Base-by-base conservation (phyloP, 2,329 filamentous ascomycete genomes). In the Neopestalotiopsis clavispora region DNA sequence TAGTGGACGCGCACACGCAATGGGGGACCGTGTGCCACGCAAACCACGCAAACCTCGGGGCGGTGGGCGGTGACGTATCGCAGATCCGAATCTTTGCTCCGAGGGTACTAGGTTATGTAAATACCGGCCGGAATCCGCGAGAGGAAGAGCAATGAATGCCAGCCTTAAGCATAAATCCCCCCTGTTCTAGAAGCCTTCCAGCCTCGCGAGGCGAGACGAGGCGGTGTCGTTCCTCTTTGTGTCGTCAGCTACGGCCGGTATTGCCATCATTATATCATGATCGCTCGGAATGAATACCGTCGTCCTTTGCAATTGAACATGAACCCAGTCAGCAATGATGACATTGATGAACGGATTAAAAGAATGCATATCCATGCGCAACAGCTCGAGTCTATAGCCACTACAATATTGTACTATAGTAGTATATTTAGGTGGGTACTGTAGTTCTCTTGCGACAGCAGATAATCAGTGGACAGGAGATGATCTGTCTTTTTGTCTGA, bases 391-490 rank as follows among this genome's bases (percentile, higher is more conserved):
- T 30, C 30, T 34, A 62, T 62, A 30, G 59, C 6, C 17, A 62
- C 13, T 38, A 20, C 14, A 20, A n/a, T 13, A 14, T 30, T 52
- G 40, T 45, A 65, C 34, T 38, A 38, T 38, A 28, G 23, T 28
- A 28, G 23, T 28, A 38, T 38, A 38, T 38, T 38, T 10, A 3
- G 10, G 34, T 40, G 45, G 40, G 14, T 52, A 38, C 40, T 34
- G 38, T 56, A 40, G 17, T 63, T 28, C 60, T 63, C 28, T 63
- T 9, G 60, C 20, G 40, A 40, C 62, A 65, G 38, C 63, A 66
- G 40, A 32, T 7, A 38, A 45, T 64, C 63, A 67, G 65, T 32
- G 69, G 69, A 72, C 71, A 67, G 61, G 69, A 66, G 68, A 70
- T 69, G 66, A 70, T 60, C 38, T 66, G 34, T 68, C 68, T n/a